These are phyloP conservation scores for Hypoxylon sp. DNA, from an alignment of 2,329 filamentous ascomycete genomes.

Conservation along the genomic window DNA sequence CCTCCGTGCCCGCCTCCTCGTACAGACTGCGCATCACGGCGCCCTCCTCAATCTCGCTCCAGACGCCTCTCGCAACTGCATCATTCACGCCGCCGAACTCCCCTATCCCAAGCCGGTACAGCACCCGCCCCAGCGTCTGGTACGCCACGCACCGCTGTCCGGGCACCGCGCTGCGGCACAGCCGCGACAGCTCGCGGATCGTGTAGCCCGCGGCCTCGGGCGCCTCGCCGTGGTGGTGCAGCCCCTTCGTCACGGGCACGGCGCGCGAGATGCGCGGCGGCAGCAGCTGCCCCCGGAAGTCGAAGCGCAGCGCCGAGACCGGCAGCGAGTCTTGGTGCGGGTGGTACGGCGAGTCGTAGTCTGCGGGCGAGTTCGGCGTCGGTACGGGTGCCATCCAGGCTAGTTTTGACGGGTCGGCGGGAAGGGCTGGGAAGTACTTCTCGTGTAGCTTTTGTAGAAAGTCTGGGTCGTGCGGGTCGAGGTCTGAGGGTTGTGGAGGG, in stretches of 20 bases:
- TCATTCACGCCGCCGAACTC: slow-evolving; percentile 77
- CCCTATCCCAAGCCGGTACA: slow-evolving; percentile 85
- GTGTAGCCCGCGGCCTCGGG: slow-evolving; percentile 97
- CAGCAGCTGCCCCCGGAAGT: slow-evolving; percentile 85
- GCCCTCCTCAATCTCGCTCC: slow-evolving; percentile 83
- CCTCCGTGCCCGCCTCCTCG: slow-evolving; percentile 77
- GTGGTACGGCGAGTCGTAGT: slow-evolving; percentile 84
- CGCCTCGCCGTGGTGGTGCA: slow-evolving; percentile 94
- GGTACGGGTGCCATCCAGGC: slow-evolving; percentile 89
- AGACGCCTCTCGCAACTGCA: slow-evolving; percentile 82
- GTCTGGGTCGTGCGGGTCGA: slow-evolving; percentile 85
- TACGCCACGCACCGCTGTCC: slow-evolving; percentile 92
- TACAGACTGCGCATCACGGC: slow-evolving; percentile 82
- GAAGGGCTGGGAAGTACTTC: slow-evolving; percentile 93
- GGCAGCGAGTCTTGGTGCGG: slow-evolving; percentile 80
- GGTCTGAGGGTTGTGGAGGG: slow-evolving; percentile 71
- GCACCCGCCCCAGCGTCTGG: slow-evolving; percentile 87
- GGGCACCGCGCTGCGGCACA: slow-evolving; percentile 85
- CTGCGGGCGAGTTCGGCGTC: slow-evolving; percentile 73
- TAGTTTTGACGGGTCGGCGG: slow-evolving; percentile 86
- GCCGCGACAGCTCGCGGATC: slow-evolving; percentile 83
- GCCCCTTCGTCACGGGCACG: slow-evolving; percentile 81
- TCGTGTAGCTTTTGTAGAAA: slow-evolving; percentile 88
- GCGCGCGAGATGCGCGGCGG: slow-evolving; percentile 80
- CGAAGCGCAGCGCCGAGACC: slow-evolving; percentile 86